Percentiles rank a stretch among this genome's conserved stretches.
Evolutionary conservation across 768 basidiomycete genomes (phyloP).

Genomic region (Mycena crocata): DNA sequence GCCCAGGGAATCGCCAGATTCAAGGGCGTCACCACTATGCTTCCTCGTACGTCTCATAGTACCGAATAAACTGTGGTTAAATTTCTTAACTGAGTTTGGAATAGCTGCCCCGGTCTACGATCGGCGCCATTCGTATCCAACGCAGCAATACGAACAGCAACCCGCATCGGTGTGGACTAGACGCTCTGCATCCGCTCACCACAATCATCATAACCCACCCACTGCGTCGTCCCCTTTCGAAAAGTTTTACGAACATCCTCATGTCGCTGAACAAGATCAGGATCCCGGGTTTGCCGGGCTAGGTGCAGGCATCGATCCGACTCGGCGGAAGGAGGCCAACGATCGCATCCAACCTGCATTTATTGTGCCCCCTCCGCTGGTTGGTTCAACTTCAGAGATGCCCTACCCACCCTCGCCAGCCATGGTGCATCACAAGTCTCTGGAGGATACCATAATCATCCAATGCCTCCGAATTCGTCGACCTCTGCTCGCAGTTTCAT

Average conservation of each 20-base stretch:
- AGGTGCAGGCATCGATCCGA: conserved; percentile 24
- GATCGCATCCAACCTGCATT: conserved; percentile 22
- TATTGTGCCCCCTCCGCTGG: neutral
- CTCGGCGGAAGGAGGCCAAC: conserved; percentile 18
- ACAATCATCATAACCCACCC: conserved; percentile 8
- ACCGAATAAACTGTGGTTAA: neutral
- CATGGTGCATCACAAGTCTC: conserved; percentile 3
- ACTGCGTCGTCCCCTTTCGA: conserved; percentile 26
- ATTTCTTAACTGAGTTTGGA: neutral
- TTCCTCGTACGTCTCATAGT: conserved; percentile 23
- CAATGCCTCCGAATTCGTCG: neutral
- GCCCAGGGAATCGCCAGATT: conserved; percentile 30
- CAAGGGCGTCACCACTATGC: conserved; percentile 13
- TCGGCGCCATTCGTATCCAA: conserved; percentile 28
- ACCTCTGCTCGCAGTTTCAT: neutral
- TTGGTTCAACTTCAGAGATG: neutral
- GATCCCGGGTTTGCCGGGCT: conserved; percentile 33
- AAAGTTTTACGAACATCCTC: conserved; percentile 32
- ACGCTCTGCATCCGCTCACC: conserved; percentile 18
- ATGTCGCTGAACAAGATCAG: conserved; percentile 16
- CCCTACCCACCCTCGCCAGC: neutral
- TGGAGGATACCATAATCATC: neutral
- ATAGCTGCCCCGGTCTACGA: conserved; percentile 31
- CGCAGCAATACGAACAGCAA: conserved; percentile 25
- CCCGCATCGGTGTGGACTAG: conserved; percentile 4